Percentiles rank a stretch among this genome's conserved stretches.
Conservation (phyloP, 108 stramenopile genomes). For the Seminavis robusta region DNA sequence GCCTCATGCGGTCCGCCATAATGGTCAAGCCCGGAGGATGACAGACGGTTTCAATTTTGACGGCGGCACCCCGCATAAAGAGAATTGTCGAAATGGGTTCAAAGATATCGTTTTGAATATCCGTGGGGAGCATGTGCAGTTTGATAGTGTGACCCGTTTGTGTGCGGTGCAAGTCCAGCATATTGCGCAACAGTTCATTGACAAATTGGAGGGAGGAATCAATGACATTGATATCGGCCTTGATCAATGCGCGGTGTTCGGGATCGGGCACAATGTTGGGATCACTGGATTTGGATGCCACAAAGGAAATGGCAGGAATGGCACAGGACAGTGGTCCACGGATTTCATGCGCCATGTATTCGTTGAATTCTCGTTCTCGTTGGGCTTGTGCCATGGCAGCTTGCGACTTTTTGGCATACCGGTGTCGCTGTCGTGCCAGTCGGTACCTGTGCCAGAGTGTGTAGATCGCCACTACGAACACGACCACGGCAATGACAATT, state of each 20-base stretch:
- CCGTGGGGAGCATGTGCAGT: slow-evolving; percentile 22
- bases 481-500: not conserved
- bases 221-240: slow-evolving; percentile 43
- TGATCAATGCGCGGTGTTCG: slow-evolving; percentile 5
- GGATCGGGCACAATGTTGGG: not conserved
- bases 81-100: slow-evolving; percentile 36
- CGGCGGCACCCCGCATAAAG: slow-evolving; percentile 11
- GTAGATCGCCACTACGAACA: not conserved
- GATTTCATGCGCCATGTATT: slow-evolving; percentile 33
- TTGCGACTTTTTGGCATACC: no score
- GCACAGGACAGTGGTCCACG: slow-evolving; percentile 52
- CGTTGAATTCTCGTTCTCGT: slow-evolving; percentile 15
- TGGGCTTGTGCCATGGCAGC: no score
- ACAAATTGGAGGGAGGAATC: slow-evolving; percentile 35
- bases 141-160: slow-evolving; percentile 25
- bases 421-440: slow-evolving; percentile 9
- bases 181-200: slow-evolving; percentile 42
- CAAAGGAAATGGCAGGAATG: slow-evolving; percentile 43
- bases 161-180: slow-evolving; percentile 57
- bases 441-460: slow-evolving; percentile 6
- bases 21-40: slow-evolving; percentile 27
- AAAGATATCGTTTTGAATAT: slow-evolving; percentile 44
- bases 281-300: no score
- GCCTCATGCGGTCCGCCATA: slow-evolving; percentile 38
- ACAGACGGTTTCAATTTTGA: slow-evolving; percentile 34